Evolutionary conservation across 2,329 filamentous ascomycete species (phyloP), one percentile per base, ranked within the genome.

Genomic region (Colletotrichum sp.): DNA sequence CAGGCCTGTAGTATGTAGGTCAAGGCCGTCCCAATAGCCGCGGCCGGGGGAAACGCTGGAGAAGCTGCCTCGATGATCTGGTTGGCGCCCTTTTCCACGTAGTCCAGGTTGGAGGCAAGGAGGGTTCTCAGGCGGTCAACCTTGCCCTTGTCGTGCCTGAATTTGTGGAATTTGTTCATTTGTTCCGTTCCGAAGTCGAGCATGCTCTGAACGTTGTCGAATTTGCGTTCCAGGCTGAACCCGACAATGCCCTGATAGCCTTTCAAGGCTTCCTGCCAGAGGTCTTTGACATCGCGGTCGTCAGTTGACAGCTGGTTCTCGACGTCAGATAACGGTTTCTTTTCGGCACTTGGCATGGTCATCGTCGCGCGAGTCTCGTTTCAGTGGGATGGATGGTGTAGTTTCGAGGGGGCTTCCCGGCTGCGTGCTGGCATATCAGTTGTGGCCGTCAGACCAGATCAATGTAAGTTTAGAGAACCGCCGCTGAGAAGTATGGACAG

Each of bases 171-270:
- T 0, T 12, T 52, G 6, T 52, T 52, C 43, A 52, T 21, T 24
- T 52, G 43, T 52, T 52, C 43, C 12, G 43, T 74, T n/a, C 76
- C 74, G 21, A 63, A 74, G n/a, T 68, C 36, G 64, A 78, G 69
- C 81, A 83, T 81, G 1, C 68, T 77, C 55, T 81, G 67, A 4
- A 81, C 77, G 60, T 78, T 82, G 34, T 80, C 77, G 34, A 82
- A 83, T 30, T 83, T 81, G 43, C 73, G 78, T 28, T 83, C 72
- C 3, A 84, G 77, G 48, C 82, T 81, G 52, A 84, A 82, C 0
- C 83, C 83, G 3, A 83, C 80, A n/a, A 84, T 81, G 34, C 83
- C 81, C 43, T 82, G 79, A 73, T 84, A 84, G 39, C 69, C 72
- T 61, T 81, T 81, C 30, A 84, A 77, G 0, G 83, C 83, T 14